phyloP scores from a whole-genome alignment of 306 rosid species.

The Quillaja saponaria region DNA sequence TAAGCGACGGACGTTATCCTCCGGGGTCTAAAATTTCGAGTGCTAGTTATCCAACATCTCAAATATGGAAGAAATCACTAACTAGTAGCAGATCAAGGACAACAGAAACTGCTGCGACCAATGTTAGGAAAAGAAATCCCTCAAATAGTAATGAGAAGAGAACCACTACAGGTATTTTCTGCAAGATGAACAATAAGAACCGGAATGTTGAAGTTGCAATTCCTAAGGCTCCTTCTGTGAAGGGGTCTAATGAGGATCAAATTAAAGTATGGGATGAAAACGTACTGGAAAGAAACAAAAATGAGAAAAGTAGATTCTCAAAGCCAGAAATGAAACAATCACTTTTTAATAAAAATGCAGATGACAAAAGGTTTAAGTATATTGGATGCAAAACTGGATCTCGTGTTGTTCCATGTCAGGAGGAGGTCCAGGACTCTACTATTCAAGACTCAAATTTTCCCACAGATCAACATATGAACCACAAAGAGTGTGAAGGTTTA shows the following conservation, averaged over 20 bases:
- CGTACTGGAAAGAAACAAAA: conserved; percentile 39
- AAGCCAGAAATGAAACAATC: conserved; percentile 59
- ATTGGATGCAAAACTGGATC: conserved; percentile 66
- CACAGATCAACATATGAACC: conserved; percentile 50
- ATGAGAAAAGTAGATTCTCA: conserved; percentile 44
- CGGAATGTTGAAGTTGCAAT: conserved; percentile 58
- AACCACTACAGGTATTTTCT: conserved; percentile 39
- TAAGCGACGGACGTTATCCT: conserved; percentile 57
- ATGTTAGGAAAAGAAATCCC: conserved; percentile 52
- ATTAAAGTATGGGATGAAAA: conserved; percentile 51
- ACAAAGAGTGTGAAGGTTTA: conserved; percentile 68
- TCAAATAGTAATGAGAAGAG: conserved; percentile 45
- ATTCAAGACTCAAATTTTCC: conserved; percentile 42
- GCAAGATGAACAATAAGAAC: conserved; percentile 49
- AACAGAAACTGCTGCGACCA: conserved; percentile 54
- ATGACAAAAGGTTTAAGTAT: conserved; percentile 50
- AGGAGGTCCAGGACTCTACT: conserved; percentile 52
- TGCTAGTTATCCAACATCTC: conserved; percentile 48
- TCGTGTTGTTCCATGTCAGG: conserved; percentile 83
- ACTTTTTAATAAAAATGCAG: conserved; percentile 50
- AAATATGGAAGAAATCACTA: conserved; percentile 47
- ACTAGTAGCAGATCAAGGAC: conserved; percentile 51
- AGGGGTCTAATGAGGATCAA: conserved; percentile 36
- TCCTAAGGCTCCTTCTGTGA: conserved; percentile 35
- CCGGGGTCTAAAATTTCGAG: conserved; percentile 48